These are phyloP conservation scores for Terfezia boudieri DNA, from an alignment of 495 filamentous ascomycete species.

Conservation along the genomic window DNA sequence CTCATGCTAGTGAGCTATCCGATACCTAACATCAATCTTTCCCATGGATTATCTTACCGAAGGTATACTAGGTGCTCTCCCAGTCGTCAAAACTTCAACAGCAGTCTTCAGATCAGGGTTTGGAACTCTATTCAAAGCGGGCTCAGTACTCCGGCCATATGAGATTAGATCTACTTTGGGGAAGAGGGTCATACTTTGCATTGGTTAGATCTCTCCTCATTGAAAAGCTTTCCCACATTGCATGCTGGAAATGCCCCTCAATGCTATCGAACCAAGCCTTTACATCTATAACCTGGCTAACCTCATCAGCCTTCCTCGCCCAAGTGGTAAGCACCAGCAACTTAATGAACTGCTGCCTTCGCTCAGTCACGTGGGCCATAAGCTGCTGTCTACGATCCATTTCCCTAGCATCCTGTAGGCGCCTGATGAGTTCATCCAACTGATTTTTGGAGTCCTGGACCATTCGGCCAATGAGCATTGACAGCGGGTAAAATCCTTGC, in stretches of 20 bases:
- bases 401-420: conserved; percentile 8
- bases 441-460: conserved; percentile 63
- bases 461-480: conserved; percentile 45
- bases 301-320: conserved; percentile 52
- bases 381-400: conserved; percentile 56
- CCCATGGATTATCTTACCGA: not conserved
- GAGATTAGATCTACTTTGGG: not conserved
- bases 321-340: conserved; percentile 69
- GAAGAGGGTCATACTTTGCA: conserved; percentile 20
- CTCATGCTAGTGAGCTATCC: conserved; percentile 16
- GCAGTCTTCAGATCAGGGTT: conserved; percentile 85
- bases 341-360: conserved; percentile 64
- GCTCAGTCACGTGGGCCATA: conserved; percentile 44
- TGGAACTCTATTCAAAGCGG: conserved; percentile 35
- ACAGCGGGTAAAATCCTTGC: conserved; percentile 46
- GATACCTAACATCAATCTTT: not conserved
- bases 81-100: conserved; percentile 55
- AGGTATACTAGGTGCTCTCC: conserved; percentile 26
- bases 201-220: conserved; percentile 43
- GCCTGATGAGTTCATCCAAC: conserved; percentile 41
- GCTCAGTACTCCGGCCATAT: not conserved
- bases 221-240: conserved; percentile 38
- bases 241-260: conserved; percentile 30
- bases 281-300: conserved; percentile 69
- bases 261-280: conserved; percentile 44